Evolutionary conservation across 164 flowering plant species (phyloP), one percentile per base, ranked within the genome.

Genomic region (Malania oleifera): DNA sequence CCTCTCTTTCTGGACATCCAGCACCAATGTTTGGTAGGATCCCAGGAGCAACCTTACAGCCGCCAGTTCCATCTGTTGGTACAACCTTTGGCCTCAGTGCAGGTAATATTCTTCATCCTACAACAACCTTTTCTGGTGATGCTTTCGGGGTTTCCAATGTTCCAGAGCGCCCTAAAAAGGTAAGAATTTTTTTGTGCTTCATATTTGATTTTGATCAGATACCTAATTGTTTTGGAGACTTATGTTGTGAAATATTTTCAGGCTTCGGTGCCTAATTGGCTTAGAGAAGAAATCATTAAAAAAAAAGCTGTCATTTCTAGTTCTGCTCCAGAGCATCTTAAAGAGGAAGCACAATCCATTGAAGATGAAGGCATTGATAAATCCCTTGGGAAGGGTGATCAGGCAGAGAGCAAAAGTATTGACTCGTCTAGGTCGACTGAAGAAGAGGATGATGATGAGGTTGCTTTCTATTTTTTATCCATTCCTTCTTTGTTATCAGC

Each of bases 221-320:
- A 7, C 3, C 1, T 38, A 27, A 26, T 56, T 49, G n/a, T 67
- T 56, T 25, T 35, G 57, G 41, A 45, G 19, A 50, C 40, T 35
- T 31, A 15, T 38, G n/a, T 55, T 57, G 55, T 61, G 59, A 31
- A 14, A 35, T 57, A 50, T 45, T 57, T 64, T 71, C 75, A 93
- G 99, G 92, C 93, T 52, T 67, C 96, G 26, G 96, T 93, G 20
- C 99, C 99, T 49, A 90, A 85, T 62, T 93, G 99, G 99, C 91
- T 93, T 35, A 83, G 88, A 75, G 99, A 93, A 64, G 99, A 93
- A 76, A 84, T 93, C 55, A 82, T 87, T 58, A 90, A 87, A 84
- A 87, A 82, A 57, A 86, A 86, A 77, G 71, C 87, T 61, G 75
- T 73, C 37, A 75, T 86, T 41, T 37, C 79, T n/a, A 77, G 69